Conservation (phyloP, 75 land plant genomes). For the Picea glauca region DNA sequence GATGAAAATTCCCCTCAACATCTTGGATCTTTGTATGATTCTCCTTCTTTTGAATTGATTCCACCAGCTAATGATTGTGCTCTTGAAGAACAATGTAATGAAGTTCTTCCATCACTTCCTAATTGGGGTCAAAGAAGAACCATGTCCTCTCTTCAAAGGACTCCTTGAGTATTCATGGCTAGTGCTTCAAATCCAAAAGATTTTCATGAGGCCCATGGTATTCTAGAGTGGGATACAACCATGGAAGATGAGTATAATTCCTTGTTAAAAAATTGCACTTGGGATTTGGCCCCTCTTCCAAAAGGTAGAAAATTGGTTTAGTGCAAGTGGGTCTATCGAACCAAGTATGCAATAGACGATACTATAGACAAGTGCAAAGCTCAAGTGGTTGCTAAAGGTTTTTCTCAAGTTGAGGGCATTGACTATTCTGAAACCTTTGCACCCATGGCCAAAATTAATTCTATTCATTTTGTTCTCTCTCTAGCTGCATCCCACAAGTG, state of each 20-base stretch:
- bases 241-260: slow-evolving; percentile 14
- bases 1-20: too few relatives aligned
- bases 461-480: neutral
- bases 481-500: neutral
- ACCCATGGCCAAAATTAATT: neutral
- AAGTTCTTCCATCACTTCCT: too few relatives aligned
- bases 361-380: slow-evolving; percentile 10
- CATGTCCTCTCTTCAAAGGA: too few relatives aligned
- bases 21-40: too few relatives aligned
- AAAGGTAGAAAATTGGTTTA: slow-evolving; percentile 2
- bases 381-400: slow-evolving; percentile 12
- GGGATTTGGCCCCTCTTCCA: slow-evolving; percentile 7
- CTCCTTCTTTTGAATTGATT: too few relatives aligned
- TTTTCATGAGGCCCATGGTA: too few relatives aligned
- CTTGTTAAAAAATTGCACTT: slow-evolving; percentile 2
- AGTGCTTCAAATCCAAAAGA: too few relatives aligned
- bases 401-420: neutral
- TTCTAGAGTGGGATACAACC: neutral
- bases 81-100: too few relatives aligned
- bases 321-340: slow-evolving; percentile 2
- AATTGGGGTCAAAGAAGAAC: too few relatives aligned
- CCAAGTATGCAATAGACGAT: slow-evolving; percentile 2
- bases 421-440: neutral
- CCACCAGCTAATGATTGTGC: too few relatives aligned
- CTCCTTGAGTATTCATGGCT: too few relatives aligned